Conservation (phyloP, 2,329 filamentous ascomycete genomes). For the Colletotrichum liriopes region DNA sequence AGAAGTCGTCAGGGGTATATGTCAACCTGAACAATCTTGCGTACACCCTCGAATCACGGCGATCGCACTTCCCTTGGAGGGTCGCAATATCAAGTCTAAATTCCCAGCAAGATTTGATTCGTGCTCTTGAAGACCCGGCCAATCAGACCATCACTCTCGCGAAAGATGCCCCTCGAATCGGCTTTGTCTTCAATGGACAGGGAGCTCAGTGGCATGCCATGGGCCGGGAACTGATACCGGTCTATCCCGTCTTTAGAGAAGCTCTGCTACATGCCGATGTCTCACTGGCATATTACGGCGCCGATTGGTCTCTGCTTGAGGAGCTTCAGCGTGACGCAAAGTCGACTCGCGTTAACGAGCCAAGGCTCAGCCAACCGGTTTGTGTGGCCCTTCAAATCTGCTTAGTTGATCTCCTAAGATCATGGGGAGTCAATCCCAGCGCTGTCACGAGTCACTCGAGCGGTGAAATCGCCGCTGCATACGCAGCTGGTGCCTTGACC, state of each 20-base stretch:
- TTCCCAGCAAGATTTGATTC: constrained; percentile 34
- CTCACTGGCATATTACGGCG: constrained; percentile 9
- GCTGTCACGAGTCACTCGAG: constrained; percentile 62
- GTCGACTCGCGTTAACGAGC: constrained; percentile 52
- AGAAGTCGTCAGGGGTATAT: not conserved
- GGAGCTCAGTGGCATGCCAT: constrained; percentile 56
- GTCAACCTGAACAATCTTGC: constrained; percentile 36
- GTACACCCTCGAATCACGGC: constrained; percentile 43
- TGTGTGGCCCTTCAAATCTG: constrained; percentile 65
- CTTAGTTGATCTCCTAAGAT: constrained; percentile 59
- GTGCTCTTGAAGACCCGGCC: constrained; percentile 18
- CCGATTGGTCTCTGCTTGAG: constrained; percentile 51
- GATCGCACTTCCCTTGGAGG: constrained; percentile 42
- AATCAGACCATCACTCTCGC: constrained; percentile 36
- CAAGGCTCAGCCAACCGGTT: constrained; percentile 59
- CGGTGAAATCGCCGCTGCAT: constrained; percentile 66
- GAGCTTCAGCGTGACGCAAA: constrained; percentile 53
- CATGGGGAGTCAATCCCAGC: constrained; percentile 57
- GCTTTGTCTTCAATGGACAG: constrained; percentile 55
- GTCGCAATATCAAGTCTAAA: constrained; percentile 42
- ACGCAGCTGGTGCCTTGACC: constrained; percentile 53
- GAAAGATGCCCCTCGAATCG: constrained; percentile 39
- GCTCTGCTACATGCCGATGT: constrained; percentile 35
- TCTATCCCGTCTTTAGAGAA: constrained; percentile 42
- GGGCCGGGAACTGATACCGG: constrained; percentile 50